Evolutionary conservation across 495 filamentous ascomycete species (phyloP).

Genomic region (Neurospora sp.): DNA sequence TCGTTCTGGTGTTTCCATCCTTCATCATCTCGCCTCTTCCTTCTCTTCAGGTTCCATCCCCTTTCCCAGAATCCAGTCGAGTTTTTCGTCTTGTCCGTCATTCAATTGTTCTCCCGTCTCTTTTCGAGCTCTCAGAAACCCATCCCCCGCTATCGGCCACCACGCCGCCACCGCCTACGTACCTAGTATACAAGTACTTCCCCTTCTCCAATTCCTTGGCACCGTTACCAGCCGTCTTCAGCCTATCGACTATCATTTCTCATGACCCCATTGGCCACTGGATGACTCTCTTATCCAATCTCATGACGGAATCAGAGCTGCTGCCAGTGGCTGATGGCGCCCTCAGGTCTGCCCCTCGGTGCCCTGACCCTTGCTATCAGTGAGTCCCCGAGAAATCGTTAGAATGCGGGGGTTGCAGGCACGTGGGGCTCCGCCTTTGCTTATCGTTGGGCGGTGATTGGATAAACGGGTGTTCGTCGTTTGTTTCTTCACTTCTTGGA

Average conservation of each 20-base stretch:
- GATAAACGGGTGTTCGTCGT: background rate
- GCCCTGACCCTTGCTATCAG: background rate
- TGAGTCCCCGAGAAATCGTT: background rate
- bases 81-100: background rate
- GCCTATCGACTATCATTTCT: background rate
- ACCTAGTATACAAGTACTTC: no score
- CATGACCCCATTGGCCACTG: background rate
- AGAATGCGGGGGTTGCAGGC: background rate
- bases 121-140: background rate
- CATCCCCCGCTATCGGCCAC: background rate
- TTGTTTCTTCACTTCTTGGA: background rate
- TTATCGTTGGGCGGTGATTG: background rate
- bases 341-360: background rate
- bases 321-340: background rate
- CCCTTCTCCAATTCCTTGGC: background rate
- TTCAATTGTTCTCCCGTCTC: no score
- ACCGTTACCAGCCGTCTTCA: background rate
- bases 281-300: background rate
- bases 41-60: background rate
- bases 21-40: background rate
- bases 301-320: background rate
- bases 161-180: background rate
- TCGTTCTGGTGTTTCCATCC: background rate
- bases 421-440: background rate
- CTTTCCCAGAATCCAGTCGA: background rate